A percentile compares a stretch with the other conserved stretches of the same genome.
Conservation (phyloP, 164 flowering plant genomes). For the Cinnamomum micranthum region DNA sequence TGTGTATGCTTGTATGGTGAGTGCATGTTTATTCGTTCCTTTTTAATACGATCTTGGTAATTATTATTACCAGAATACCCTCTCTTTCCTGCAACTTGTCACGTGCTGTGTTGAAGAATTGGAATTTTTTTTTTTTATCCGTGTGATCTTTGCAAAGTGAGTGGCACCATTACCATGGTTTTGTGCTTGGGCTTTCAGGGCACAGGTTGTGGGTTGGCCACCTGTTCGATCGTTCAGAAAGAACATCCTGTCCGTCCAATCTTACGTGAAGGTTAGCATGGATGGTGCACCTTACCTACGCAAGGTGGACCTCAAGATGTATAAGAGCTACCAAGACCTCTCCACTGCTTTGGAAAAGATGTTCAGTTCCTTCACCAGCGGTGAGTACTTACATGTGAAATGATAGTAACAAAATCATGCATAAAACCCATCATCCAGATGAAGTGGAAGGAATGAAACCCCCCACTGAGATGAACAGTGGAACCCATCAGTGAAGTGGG, state of each 20-base stretch:
- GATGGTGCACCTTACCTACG: slow-evolving; percentile 74
- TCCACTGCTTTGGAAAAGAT: slow-evolving; percentile 56
- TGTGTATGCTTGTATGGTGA: too few relatives aligned
- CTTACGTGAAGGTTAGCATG: slow-evolving; percentile 70
- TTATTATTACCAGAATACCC: too few relatives aligned
- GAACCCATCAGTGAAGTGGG: too few relatives aligned
- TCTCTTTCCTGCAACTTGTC: neutral
- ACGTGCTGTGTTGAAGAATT: neutral
- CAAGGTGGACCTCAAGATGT: slow-evolving; percentile 69
- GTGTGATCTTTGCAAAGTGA: neutral
- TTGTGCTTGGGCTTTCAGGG: slow-evolving; percentile 7
- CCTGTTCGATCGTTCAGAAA: slow-evolving; percentile 69
- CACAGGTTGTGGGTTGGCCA: slow-evolving; percentile 78
- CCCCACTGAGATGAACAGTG: too few relatives aligned
- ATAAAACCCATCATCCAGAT: too few relatives aligned
- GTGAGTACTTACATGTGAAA: slow-evolving; percentile 19
- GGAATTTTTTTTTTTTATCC: neutral
- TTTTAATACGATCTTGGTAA: neutral
- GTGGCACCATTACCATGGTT: neutral
- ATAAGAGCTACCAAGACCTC: slow-evolving; percentile 59
- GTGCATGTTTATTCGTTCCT: too few relatives aligned
- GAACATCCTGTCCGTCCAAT: slow-evolving; percentile 44
- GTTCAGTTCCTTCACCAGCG: slow-evolving; percentile 69
- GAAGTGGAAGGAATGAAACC: too few relatives aligned
- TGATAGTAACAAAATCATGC: too few relatives aligned